Base-by-base conservation (phyloP, 2,329 filamentous ascomycete species). In the Cladophialophora bantiana region DNA sequence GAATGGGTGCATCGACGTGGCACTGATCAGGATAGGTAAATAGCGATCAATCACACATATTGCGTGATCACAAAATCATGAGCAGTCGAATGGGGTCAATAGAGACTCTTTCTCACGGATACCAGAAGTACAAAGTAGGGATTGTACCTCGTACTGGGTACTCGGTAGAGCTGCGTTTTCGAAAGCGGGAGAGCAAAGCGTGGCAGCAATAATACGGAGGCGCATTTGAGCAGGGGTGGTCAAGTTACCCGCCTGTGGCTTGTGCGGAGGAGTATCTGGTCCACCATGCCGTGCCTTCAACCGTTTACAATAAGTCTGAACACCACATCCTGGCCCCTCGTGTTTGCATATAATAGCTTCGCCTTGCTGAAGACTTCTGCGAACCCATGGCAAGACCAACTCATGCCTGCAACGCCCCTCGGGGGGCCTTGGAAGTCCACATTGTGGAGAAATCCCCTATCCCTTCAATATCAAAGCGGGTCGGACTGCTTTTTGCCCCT, bases 1-100 rank as follows among this genome's bases (percentile, higher is more conserved):
- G 84, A 98, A 97, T 77, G 94, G 93, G 93, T 97, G 94, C 94
- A 98, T 98, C 32, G 64, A 65, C 31, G 67, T 65, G 57, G 13
- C 34, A 26, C 34, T 54, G 59, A 34, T 54, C 59, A 36, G 3
- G 9, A 26, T 10, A 31, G 10, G 10, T 50, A 3, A 5, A 20
- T 18, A 50, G 59, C 59, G 40, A 18, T 61, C 32, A 61, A 38
- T 53, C 59, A 50, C 20, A 36, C 48, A 52, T 9, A 5, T 31
- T 7, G 48, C 32, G 34, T n/a, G 7, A 45, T 45, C 32, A 38
- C 48, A 36, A 13, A 12, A 7, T 12, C 45, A 31, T 20, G 13
- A 50, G 20, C 45, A 26, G 3, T 50, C 9, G 3, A 50, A 3
- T 26, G 26, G 9, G 20, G 45, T 26, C 9, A 26, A 26, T 1